Base-by-base conservation (phyloP, 495 filamentous ascomycete species). In the Hypoxylon fuscum region DNA sequence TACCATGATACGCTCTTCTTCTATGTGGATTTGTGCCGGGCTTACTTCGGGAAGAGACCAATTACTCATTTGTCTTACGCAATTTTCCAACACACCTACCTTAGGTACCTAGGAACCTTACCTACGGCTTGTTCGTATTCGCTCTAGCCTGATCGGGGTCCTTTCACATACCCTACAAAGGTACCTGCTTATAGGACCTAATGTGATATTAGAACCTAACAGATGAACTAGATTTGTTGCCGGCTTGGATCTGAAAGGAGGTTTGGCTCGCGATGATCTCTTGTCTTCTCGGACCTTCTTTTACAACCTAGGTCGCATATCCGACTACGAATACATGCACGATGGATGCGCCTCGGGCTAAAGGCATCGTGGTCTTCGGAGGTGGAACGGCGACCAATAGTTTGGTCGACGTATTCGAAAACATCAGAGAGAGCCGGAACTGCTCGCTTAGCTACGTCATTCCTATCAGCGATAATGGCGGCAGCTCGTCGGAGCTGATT, bases 381-480 rank as follows among this genome's bases (percentile, higher is more conserved):
- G 90, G 91, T 64, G 94, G 94, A 34, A 96, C 90, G 40, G 94
- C 93, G 23, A 92, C 94, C 1, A 98, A 97, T 68, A 96, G 87
- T 64, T 83, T 98, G 2, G 94, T 97, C 10, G 94, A 97, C 71
- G 90, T 96, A 10, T 96, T 98, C 73, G 85, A 86, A 62, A 79
- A 80, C 20, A 81, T 97, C 5, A 81, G 87, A n/a, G 79, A 88
- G 59, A 88, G 85, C 72, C 89, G 88, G 48, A 74, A 83, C 31
- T 89, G 89, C 57, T 79, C 80, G 18, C 80, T 96, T 40, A 91
- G 83, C 71, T 94, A 96, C 67, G 83, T 97, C 54, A 96, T 98
- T 49, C 94, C 94, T 12, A 96, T 97, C 68, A 92, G 88, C 63
- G 94, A 98, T 74, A 98, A 98, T 77, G 94, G 94, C 22, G 94